These are phyloP conservation scores for Claviceps citrina DNA, from an alignment of 2,329 filamentous ascomycete species.

Conservation along the genomic window DNA sequence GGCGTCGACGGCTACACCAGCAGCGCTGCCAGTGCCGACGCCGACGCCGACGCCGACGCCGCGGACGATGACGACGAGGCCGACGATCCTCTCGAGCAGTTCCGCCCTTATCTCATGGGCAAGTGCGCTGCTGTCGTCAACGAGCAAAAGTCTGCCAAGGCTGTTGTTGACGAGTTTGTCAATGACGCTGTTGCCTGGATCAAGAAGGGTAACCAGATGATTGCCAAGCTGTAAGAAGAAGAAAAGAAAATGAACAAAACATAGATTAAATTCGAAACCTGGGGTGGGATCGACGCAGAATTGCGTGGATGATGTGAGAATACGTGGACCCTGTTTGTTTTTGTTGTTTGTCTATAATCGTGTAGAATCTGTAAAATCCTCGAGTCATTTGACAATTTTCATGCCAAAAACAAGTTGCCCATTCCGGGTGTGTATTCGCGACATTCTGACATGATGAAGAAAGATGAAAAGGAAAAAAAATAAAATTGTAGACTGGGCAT, in stretches of 20 bases:
- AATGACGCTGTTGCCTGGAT: constrained; percentile 60
- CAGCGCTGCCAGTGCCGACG: constrained; percentile 33
- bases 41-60: constrained; percentile 49
- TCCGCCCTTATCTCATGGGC: constrained; percentile 86
- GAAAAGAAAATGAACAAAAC: too few species aligned
- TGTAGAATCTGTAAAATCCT: too few species aligned
- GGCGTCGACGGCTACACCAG: constrained; percentile 40
- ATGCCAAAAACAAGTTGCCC: too few species aligned
- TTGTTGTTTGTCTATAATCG: too few species aligned
- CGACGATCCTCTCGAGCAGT: constrained; percentile 83
- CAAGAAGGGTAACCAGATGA: constrained; percentile 50
- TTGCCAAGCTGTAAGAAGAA: constrained; percentile 50
- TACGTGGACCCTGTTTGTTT: too few species aligned
- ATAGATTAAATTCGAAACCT: background rate
- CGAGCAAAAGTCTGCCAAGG: constrained; percentile 82
- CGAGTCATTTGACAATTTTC: too few species aligned
- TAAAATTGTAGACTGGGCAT: too few species aligned
- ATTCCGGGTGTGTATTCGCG: too few species aligned
- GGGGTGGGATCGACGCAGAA: too few species aligned
- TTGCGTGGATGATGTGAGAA: too few species aligned
- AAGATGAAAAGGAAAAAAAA: too few species aligned
- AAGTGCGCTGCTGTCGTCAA: constrained; percentile 89
- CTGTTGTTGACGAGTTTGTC: constrained; percentile 87
- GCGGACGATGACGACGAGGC: constrained; percentile 56
- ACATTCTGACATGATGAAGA: too few species aligned